Evolutionary conservation across 495 filamentous ascomycete genomes (phyloP).

Genomic region (Xylaria acuta): DNA sequence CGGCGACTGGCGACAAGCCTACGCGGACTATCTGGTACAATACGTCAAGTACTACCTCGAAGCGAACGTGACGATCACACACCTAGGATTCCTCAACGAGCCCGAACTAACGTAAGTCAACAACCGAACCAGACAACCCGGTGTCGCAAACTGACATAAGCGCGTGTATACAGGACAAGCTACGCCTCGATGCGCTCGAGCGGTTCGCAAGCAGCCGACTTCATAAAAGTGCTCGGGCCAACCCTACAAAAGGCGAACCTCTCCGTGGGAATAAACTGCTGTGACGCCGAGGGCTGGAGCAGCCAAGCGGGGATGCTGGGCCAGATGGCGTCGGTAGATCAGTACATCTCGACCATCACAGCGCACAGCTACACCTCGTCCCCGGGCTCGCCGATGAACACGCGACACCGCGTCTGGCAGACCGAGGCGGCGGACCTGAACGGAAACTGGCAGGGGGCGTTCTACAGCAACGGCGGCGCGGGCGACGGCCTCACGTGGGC

Average conservation of each 20-base stretch:
- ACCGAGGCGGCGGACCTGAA: constrained; percentile 60
- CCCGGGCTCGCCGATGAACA: constrained; percentile 47
- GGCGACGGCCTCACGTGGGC: constrained; percentile 61
- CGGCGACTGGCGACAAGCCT: constrained; percentile 63
- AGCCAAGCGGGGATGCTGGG: constrained; percentile 47
- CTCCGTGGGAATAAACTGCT: constrained; percentile 53
- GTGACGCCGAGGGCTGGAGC: constrained; percentile 59
- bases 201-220: constrained; percentile 59
- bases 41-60: constrained; percentile 57
- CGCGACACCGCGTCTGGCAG: constrained; percentile 52
- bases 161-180: constrained; percentile 39
- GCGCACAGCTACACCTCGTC: constrained; percentile 54
- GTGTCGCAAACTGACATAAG: not conserved
- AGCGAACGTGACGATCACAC: constrained; percentile 54
- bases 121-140: no score
- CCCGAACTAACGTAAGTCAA: constrained; percentile 42
- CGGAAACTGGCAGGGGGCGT: constrained; percentile 50
- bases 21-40: constrained; percentile 60
- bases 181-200: constrained; percentile 53
- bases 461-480: constrained; percentile 49
- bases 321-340: constrained; percentile 50
- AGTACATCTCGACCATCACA: constrained; percentile 50
- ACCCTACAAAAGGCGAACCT: constrained; percentile 52
- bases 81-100: constrained; percentile 62
- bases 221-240: constrained; percentile 56